A percentile compares a stretch with the other conserved stretches of the same genome.
phyloP scores from a whole-genome alignment of 129 eudicot genomes.

The Ambrosia trifida region DNA sequence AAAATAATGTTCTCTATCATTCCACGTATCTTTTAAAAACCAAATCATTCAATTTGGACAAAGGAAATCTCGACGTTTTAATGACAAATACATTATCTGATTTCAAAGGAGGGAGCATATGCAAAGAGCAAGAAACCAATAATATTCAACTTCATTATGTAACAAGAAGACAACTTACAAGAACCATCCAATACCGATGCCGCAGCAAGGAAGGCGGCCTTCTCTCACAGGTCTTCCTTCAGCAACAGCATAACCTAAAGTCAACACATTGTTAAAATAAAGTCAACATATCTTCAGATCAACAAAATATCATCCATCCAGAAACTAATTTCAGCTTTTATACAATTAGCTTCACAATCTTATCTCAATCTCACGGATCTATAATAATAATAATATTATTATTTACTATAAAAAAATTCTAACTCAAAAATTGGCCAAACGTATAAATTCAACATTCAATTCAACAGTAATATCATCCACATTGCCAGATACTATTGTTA shows the following conservation, averaged over 20 bases:
- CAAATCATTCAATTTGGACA: neutral
- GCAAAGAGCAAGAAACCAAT: slow-evolving; percentile 17
- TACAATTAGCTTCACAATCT: slow-evolving; percentile 14
- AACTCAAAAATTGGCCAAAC: slow-evolving; percentile 5
- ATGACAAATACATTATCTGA: neutral
- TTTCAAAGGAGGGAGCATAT: neutral
- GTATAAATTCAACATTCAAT: neutral
- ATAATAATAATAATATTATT: neutral
- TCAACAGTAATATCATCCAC: slow-evolving; percentile 9
- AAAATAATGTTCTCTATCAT: neutral
- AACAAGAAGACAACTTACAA: slow-evolving; percentile 52
- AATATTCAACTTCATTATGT: neutral
- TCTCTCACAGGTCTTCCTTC: slow-evolving; percentile 88
- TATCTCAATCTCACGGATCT: slow-evolving; percentile 6
- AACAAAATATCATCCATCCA: slow-evolving; percentile 8
- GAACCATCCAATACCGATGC: slow-evolving; percentile 82
- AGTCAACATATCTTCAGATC: too few species aligned
- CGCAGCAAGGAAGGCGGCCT: slow-evolving; percentile 90
- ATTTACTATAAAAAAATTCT: neutral
- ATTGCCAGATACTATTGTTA: slow-evolving; percentile 16
- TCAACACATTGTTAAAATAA: neutral
- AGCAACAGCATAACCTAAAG: slow-evolving; percentile 75
- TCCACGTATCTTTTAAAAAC: neutral
- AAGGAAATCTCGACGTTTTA: neutral
- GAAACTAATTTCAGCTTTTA: slow-evolving; percentile 1